Evolutionary conservation across 1,284 basidiomycete species (phyloP).

Genomic region (Gymnopus androsaceus): DNA sequence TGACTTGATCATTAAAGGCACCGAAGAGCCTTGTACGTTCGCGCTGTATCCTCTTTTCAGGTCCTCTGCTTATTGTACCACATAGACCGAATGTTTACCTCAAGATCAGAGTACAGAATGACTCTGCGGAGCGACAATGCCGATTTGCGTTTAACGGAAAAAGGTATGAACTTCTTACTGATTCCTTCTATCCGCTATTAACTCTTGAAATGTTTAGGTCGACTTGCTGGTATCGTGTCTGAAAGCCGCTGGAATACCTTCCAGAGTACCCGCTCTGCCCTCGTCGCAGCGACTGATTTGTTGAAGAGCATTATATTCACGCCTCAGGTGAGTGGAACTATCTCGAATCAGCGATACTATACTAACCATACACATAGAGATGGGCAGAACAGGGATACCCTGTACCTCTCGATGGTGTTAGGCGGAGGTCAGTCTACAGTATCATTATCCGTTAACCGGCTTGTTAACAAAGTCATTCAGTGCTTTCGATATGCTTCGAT

Average conservation of each 20-base stretch:
- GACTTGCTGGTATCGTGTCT: conserved; percentile 61
- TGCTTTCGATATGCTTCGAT: conserved; percentile 76
- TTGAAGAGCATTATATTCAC: conserved; percentile 53
- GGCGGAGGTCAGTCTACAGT: conserved; percentile 51
- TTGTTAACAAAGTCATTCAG: conserved; percentile 35
- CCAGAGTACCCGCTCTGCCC: conserved; percentile 45
- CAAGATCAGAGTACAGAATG: conserved; percentile 87
- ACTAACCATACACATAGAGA: conserved; percentile 36
- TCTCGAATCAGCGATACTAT: neutral
- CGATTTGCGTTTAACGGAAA: conserved; percentile 76
- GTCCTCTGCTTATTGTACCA: neutral
- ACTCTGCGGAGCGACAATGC: conserved; percentile 88
- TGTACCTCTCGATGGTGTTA: conserved; percentile 60
- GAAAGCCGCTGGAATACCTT: conserved; percentile 64
- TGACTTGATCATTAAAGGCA: conserved; percentile 84
- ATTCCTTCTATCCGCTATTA: neutral
- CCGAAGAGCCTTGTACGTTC: conserved; percentile 82
- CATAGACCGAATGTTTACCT: conserved; percentile 90
- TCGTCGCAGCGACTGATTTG: conserved; percentile 52
- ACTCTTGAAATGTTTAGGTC: conserved; percentile 36
- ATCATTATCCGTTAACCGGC: neutral
- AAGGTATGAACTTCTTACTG: conserved; percentile 46
- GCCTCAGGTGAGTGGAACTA: conserved; percentile 52
- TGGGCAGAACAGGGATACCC: conserved; percentile 62
- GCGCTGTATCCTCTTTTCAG: neutral